A percentile compares a stretch with the other conserved stretches of the same genome.
These are phyloP conservation scores for Phytophthora colocasiae DNA, from an alignment of 352 stramenopile genomes.

Conservation along the genomic window DNA sequence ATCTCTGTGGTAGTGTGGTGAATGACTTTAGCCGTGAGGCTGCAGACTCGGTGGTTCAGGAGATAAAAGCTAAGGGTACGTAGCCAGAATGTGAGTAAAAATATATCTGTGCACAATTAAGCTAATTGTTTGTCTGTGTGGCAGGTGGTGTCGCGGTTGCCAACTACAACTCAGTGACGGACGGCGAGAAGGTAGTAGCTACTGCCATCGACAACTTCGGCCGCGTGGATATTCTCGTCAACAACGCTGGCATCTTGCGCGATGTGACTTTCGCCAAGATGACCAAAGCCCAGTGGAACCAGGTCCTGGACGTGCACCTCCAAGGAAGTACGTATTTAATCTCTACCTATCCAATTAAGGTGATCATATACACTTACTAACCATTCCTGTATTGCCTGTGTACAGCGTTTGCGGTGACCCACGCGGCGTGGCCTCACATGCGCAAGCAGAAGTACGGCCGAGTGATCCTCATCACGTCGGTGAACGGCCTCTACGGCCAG, in stretches of 20 bases:
- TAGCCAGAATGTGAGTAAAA: not conserved
- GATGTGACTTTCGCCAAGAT: slow-evolving; percentile 92
- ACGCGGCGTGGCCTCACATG: slow-evolving; percentile 90
- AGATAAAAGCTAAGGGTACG: slow-evolving; percentile 79
- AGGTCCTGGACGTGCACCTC: slow-evolving; percentile 85
- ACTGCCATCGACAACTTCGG: slow-evolving; percentile 76
- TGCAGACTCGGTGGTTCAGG: slow-evolving; percentile 75
- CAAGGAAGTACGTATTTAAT: slow-evolving; percentile 60
- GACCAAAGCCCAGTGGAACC: slow-evolving; percentile 89
- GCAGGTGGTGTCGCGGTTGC: slow-evolving; percentile 70
- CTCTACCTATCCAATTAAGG: not conserved
- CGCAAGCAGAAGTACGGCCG: slow-evolving; percentile 90
- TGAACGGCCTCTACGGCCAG: slow-evolving; percentile 91
- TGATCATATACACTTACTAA: not conserved
- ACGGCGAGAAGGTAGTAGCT: slow-evolving; percentile 83
- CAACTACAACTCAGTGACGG: slow-evolving; percentile 88
- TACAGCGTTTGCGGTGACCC: slow-evolving; percentile 77
- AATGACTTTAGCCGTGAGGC: slow-evolving; percentile 77
- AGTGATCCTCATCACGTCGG: slow-evolving; percentile 88
- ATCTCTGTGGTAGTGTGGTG: slow-evolving; percentile 54
- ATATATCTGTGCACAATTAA: not conserved
- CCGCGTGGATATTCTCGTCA: slow-evolving; percentile 87
- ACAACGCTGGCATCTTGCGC: slow-evolving; percentile 96
- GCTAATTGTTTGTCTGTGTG: slow-evolving; percentile 12
- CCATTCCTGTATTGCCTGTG: slow-evolving; percentile 4